Evolutionary conservation across 306 rosid species (phyloP).

Genomic region (Echinosophora koreensis): DNA sequence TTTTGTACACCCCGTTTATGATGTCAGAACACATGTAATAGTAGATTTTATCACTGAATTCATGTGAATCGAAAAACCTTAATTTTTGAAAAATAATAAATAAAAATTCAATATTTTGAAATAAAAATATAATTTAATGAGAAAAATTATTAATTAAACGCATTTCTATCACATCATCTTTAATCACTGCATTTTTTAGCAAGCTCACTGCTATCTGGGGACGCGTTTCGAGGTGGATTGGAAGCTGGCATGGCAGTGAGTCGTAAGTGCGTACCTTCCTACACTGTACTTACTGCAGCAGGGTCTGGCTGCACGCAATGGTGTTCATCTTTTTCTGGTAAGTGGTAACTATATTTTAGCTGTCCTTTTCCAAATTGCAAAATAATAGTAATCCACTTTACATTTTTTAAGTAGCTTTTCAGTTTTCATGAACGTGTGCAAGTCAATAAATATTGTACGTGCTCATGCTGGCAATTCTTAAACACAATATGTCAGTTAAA

Average conservation of each 20-base stretch:
- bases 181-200: constrained; percentile 34
- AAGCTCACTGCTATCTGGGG: constrained; percentile 30
- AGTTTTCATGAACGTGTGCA: constrained; percentile 44
- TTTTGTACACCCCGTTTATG: too few relatives aligned
- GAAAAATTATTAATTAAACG: too few relatives aligned
- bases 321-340: background rate
- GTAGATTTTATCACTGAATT: too few relatives aligned
- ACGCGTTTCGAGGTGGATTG: constrained; percentile 62
- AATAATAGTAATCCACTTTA: constrained; percentile 42
- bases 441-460: constrained; percentile 18
- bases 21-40: too few relatives aligned
- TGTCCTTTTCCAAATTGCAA: constrained; percentile 27
- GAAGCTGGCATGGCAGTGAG: constrained; percentile 53
- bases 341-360: constrained; percentile 16
- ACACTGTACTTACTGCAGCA: background rate
- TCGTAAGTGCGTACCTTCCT: constrained; percentile 3
- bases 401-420: constrained; percentile 34
- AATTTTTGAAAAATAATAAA: too few relatives aligned
- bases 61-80: too few relatives aligned
- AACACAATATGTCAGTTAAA: background rate
- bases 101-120: too few relatives aligned
- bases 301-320: constrained; percentile 22
- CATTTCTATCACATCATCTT: background rate
- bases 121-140: too few relatives aligned
- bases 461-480: background rate